These are phyloP conservation scores for Ganoderma boninense DNA, from an alignment of 1,284 basidiomycete genomes.

Conservation along the genomic window DNA sequence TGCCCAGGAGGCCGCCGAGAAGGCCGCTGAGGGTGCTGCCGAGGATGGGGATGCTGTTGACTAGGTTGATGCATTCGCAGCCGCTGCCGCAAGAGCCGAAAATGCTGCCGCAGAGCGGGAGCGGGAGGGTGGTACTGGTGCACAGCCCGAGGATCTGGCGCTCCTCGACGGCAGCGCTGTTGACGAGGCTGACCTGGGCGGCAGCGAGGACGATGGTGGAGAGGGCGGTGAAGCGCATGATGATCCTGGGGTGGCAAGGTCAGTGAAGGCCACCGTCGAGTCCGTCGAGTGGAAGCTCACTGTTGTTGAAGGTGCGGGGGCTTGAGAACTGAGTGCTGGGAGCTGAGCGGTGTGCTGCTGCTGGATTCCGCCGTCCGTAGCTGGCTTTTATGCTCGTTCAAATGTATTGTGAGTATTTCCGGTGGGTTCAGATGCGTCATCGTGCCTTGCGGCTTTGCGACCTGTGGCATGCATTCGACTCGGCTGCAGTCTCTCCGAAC, in stretches of 20 bases:
- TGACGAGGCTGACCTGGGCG: constrained; percentile 8
- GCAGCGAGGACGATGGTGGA: constrained; percentile 9
- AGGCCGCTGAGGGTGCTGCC: background rate
- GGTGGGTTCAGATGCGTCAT: background rate
- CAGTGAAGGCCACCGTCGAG: background rate
- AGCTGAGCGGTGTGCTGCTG: constrained; percentile 8
- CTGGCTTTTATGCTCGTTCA: background rate
- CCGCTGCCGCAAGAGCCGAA: constrained; percentile 7
- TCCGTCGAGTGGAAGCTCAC: background rate
- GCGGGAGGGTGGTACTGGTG: constrained; percentile 8
- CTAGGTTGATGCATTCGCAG: constrained; percentile 9
- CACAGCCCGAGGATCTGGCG: constrained; percentile 11
- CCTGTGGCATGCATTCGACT: background rate
- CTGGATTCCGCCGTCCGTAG: background rate
- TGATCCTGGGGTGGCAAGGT: constrained; percentile 1
- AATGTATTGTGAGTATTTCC: background rate
- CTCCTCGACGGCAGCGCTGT: background rate
- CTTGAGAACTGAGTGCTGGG: constrained; percentile 4
- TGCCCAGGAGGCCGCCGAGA: constrained; percentile 6
- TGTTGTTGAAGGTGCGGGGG: background rate
- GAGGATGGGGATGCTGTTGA: constrained; percentile 9
- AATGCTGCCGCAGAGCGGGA: constrained; percentile 7
- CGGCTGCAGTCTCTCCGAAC: constrained; percentile 3
- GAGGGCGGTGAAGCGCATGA: constrained; percentile 15
- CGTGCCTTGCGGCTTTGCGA: background rate